Base-by-base conservation (phyloP, 2,329 filamentous ascomycete species). In the Ascochyta koolunga region DNA sequence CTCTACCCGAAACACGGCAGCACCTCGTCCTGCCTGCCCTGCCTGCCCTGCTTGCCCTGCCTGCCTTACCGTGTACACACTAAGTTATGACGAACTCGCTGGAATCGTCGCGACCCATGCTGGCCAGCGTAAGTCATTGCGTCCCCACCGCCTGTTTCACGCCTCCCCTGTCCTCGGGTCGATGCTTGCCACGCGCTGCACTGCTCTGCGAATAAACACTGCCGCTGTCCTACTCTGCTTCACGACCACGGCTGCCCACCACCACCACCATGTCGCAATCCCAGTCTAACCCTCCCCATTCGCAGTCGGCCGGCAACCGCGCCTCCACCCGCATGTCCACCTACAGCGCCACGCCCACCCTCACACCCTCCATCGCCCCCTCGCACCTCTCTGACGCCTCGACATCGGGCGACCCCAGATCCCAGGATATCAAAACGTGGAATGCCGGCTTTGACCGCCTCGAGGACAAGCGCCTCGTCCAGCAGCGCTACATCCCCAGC, bases 391-490 rank as follows among this genome's bases (percentile, higher is more conserved):
- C 71, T 15, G 62, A 50, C 49, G 72, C 69, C 40, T 74, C 72
- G 2, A 72, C 69, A 21, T 58, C 66, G 40, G 65, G 65, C 64
- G 74, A 77, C 72, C 81, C 82, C 58, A 82, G 82, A 69, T 77
- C 83, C 59, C 80, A 81, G 59, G 85, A 87, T 68, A 86, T 95
- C 72, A 84, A 88, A 74, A 85, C 90, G 64, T 91, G 95, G 75
- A 89, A 90, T 66, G 85, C 88, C 57, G 88, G 89, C 55, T 85
- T 96, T 60, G 88, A 91, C 68, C 90, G 92, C 69, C 89, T 97
- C 78, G 90, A 96, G 76, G 95, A 96, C 81, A 91, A 91, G 77
- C 89, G 89, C 42, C 86, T 96, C 24, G 80, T 86, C 65, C 85
- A 89, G 67, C 93, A 97, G 79, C 89, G 93, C 65, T 93, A 93